Evolutionary conservation across 208 protist species (phyloP).

Genomic region (Crithidia brevicula): DNA sequence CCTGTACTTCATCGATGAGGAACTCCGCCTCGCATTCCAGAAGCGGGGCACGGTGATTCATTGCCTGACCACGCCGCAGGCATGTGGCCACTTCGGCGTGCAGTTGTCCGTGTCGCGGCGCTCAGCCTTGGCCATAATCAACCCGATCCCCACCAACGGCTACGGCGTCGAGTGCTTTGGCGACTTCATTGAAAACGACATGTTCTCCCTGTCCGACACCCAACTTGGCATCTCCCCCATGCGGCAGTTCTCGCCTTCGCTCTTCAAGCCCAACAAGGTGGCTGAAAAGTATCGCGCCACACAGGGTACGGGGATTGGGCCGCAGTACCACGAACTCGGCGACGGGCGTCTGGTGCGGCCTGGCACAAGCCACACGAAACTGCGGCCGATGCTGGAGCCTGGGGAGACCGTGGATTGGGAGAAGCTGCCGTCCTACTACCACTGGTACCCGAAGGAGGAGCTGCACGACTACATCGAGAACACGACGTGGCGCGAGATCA

Average conservation of each 20-base stretch:
- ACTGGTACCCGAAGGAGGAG: conserved; percentile 90
- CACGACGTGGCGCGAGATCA: conserved; percentile 82
- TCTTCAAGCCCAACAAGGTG: conserved; percentile 81
- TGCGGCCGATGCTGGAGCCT: conserved; percentile 84
- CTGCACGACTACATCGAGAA: conserved; percentile 90
- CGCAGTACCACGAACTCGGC: conserved; percentile 81
- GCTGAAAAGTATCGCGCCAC: conserved; percentile 88
- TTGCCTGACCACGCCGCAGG: conserved; percentile 87
- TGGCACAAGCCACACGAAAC: conserved; percentile 83
- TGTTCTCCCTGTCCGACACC: conserved; percentile 86
- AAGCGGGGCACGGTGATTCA: conserved; percentile 87
- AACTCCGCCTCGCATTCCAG: conserved; percentile 85
- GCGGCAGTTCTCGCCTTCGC: conserved; percentile 72
- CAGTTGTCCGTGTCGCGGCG: conserved; percentile 85
- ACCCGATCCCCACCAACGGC: conserved; percentile 86
- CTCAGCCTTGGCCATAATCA: conserved; percentile 81
- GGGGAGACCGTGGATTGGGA: conserved; percentile 87
- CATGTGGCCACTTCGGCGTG: conserved; percentile 82
- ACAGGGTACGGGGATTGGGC: conserved; percentile 87
- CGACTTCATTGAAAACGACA: conserved; percentile 91
- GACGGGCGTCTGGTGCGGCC: conserved; percentile 85
- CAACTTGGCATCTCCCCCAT: conserved; percentile 80
- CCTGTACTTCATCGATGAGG: conserved; percentile 89
- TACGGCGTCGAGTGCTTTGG: conserved; percentile 92
- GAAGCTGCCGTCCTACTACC: conserved; percentile 88